Base-by-base conservation (phyloP, 1,284 basidiomycete genomes). In the Trichosporon faecale region DNA sequence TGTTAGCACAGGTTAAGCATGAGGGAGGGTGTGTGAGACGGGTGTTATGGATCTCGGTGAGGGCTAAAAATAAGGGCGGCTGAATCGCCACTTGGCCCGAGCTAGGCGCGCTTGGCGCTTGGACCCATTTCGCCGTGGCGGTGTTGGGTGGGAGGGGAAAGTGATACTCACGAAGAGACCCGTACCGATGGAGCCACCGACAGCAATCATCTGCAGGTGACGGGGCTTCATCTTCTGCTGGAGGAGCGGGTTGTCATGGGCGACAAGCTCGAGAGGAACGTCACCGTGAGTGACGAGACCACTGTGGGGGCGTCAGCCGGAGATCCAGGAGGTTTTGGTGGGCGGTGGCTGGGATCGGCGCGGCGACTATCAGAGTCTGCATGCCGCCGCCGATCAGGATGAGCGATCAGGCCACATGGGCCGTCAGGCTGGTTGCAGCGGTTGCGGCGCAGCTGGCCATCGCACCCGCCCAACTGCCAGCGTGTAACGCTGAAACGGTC, bases 131-230 rank as follows among this genome's bases (percentile, higher is more conserved):
- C 49, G 49, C 29, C 8, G 49, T 11, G 46, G 31, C 21, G 1
- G 29, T 11, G 31, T 29, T 2, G 7, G 64, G 35, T 35, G 2
- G n/a, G 40, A 7, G 11, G 8, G 16, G 64, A 11, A 23, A 8
- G 21, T 0, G 35, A 12, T 27, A 68, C 68, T 31, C 40, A 72
- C 77, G 66, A 79, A 79, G 29, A 80, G 76, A 80, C 84, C 85
- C 27, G 86, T 86, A 44, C 86, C 86, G 73, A 86, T 86, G 27
- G 83, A 83, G n/a, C 68, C 85, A 65, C 85, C 85, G 35, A 86
- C 83, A 12, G 86, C 78, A 61, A 84, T 80, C 76, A 81, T 82
- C 68, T 80, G 78, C 60, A 82, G 70, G 70, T 81, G 81, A 49
- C 82, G 73, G 25, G 78, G 79, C 73, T 79, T 81, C 82, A 84